phyloP scores from a whole-genome alignment of 192 early-diverging fungal genomes.

The Coemansia reversa region DNA sequence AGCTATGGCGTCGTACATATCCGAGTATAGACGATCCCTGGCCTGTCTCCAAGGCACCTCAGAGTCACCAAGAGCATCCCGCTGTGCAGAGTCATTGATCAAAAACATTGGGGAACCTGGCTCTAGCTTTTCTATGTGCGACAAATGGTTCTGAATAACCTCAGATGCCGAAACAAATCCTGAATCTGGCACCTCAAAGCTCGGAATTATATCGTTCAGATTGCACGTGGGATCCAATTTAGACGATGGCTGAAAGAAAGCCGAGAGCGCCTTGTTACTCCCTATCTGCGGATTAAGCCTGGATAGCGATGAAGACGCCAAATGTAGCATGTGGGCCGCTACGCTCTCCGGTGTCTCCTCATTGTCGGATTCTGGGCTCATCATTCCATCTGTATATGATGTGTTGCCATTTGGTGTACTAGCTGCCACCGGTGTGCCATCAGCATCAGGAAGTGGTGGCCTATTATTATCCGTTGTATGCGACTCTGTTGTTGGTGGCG shows the following conservation, averaged over 20 bases:
- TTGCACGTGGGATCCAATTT: conserved; percentile 40
- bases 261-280: conserved; percentile 36
- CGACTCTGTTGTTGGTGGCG: neutral
- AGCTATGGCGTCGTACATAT: conserved; percentile 38
- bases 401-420: neutral
- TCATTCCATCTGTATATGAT: neutral
- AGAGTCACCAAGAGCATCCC: conserved; percentile 39
- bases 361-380: conserved; percentile 13
- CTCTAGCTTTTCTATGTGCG: conserved; percentile 18
- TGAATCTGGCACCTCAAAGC: conserved; percentile 41
- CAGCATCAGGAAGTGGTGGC: neutral
- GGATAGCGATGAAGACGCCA: conserved; percentile 32
- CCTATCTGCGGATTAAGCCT: conserved; percentile 23
- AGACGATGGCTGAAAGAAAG: conserved; percentile 34
- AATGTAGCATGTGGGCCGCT: conserved; percentile 28
- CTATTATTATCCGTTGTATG: neutral
- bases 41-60: conserved; percentile 49
- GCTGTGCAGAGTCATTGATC: conserved; percentile 18
- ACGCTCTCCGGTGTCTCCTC: conserved; percentile 38
- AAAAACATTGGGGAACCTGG: conserved; percentile 46
- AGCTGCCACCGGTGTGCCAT: neutral
- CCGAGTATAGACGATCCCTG: conserved; percentile 16
- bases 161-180: conserved; percentile 26
- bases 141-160: conserved; percentile 20
- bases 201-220: conserved; percentile 33